Evolutionary conservation across 2,329 filamentous ascomycete genomes (phyloP).

Genomic region (Hawksworthiomyces lignivorus): DNA sequence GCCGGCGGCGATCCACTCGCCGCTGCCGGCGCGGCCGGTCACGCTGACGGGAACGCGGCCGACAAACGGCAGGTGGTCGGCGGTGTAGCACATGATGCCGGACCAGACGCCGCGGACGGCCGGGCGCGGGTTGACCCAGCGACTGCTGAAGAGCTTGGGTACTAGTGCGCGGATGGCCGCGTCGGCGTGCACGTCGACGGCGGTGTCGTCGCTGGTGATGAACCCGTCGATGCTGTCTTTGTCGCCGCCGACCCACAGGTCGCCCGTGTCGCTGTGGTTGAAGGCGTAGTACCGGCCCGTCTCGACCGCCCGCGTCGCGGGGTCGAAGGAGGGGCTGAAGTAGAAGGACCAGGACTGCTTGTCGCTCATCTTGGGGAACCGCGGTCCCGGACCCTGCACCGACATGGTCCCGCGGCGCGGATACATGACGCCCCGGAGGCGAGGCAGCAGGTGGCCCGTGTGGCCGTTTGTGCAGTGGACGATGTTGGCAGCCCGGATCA

Average conservation of each 20-base stretch:
- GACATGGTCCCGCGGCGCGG: conserved; percentile 36
- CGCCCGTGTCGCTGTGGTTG: conserved; percentile 4
- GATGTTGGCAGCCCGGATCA: conserved; percentile 25
- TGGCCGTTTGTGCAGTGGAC: conserved; percentile 36
- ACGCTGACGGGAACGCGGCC: no score
- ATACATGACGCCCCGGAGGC: conserved; percentile 27
- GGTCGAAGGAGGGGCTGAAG: not conserved
- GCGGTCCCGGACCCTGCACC: conserved; percentile 27
- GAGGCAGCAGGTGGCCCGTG: conserved; percentile 33
- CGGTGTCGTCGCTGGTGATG: conserved; percentile 5
- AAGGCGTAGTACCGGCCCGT: conserved; percentile 12
- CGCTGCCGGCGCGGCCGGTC: conserved; percentile 4
- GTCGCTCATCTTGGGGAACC: conserved; percentile 9
- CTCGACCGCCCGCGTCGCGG: not conserved
- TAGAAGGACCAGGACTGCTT: conserved; percentile 15
- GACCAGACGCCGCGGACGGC: conserved; percentile 9
- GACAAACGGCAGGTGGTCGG: conserved; percentile 11
- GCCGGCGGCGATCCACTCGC: conserved; percentile 17
- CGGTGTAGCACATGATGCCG: conserved; percentile 10
- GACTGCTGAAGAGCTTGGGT: conserved; percentile 9
- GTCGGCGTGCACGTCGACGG: not conserved
- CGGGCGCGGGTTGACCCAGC: no score
- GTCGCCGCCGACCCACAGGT: conserved; percentile 13
- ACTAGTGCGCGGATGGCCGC: not conserved
- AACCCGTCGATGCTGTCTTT: conserved; percentile 6